Base-by-base conservation (phyloP, 192 early-diverging fungal genomes). In the Glomus cerebriforme region DNA sequence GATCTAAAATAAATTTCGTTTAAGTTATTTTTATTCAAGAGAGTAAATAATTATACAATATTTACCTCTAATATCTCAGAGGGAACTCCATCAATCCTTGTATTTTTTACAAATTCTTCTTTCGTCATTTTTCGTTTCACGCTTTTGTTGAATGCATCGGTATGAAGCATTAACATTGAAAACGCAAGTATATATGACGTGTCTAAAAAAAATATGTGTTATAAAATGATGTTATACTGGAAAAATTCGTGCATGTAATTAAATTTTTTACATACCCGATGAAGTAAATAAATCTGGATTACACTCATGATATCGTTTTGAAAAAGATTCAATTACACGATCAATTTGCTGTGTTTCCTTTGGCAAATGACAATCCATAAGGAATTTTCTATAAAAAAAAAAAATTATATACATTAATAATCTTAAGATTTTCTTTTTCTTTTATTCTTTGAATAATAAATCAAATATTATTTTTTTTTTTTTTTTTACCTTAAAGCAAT, bases 321-420 rank as follows among this genome's bases (percentile, higher is more conserved):
- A 90, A 87, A 96, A 96, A 4, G 90, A 84, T 29, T 88, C 88
- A 68, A 96, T 86, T 31, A 93, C 89, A 17, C 92, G 88, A 83
- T 96, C 94, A 77, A 96, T 96, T 81, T 96, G 92, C 82, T 94
- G 93, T 59, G 90, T 85, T 85, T 96, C 94, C 62, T 91, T 90
- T 5, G 94, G 94, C 43, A 96, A 85, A 58, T 88, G 86, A 54
- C 94, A 88, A 81, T 91, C 86, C 58, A 89, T 86, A 69, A 95
- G 85, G 58, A 95, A 86, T 84, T 90, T 91, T 73, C 94, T 90
- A 75, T 67, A 63, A 24, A 59, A n/a, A 39, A 19, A 7, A 67
- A 19, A 34, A 37, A 32, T 7, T 2, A 32, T 9, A 34, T 15
- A n/a, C n/a, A n/a, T n/a, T n/a, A n/a, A n/a, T n/a, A n/a, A n/a